Evolutionary conservation across 2,329 filamentous ascomycete species (phyloP).

Genomic region (Graphilbum ipis-grandicollis): DNA sequence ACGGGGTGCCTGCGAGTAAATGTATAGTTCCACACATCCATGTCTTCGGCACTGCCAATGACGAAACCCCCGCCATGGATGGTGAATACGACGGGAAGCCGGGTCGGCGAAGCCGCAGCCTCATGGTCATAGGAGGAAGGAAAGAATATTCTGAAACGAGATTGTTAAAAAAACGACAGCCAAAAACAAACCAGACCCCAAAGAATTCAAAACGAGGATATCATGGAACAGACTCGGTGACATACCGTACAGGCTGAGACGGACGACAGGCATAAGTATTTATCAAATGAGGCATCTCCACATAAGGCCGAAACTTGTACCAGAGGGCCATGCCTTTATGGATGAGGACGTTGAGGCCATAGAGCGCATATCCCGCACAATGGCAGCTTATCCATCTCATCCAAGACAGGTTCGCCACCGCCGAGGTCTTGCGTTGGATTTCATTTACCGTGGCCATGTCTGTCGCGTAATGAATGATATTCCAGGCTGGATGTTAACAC

Average conservation of each 20-base stretch:
- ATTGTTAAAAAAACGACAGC: not conserved
- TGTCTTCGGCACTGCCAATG: slow-evolving; percentile 22
- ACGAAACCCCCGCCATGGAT: slow-evolving; percentile 35
- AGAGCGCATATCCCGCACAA: slow-evolving; percentile 5
- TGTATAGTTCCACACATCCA: slow-evolving; percentile 27
- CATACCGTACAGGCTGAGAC: slow-evolving; percentile 3
- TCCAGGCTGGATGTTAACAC: too few relatives aligned
- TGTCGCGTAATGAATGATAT: too few relatives aligned
- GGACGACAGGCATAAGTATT: slow-evolving; percentile 11
- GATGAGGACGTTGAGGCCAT: slow-evolving; percentile 1
- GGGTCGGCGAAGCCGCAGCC: slow-evolving; percentile 3
- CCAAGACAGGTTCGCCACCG: too few relatives aligned
- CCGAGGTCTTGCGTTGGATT: too few relatives aligned
- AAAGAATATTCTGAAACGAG: slow-evolving; percentile 20
- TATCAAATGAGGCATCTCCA: slow-evolving; percentile 3
- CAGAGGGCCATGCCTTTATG: not conserved
- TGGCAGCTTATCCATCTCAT: too few relatives aligned
- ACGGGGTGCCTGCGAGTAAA: slow-evolving; percentile 22
- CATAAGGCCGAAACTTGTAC: not conserved
- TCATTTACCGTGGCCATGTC: too few relatives aligned
- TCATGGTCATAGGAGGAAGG: slow-evolving; percentile 17
- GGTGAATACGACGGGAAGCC: slow-evolving; percentile 26
- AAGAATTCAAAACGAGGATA: too few relatives aligned
- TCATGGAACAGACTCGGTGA: too few relatives aligned
- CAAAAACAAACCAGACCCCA: not conserved